A percentile compares a stretch with the other conserved stretches of the same genome.
Evolutionary conservation across 805 yeast species (phyloP).

Genomic region (Wickerhamomyces subpelliculosus): DNA sequence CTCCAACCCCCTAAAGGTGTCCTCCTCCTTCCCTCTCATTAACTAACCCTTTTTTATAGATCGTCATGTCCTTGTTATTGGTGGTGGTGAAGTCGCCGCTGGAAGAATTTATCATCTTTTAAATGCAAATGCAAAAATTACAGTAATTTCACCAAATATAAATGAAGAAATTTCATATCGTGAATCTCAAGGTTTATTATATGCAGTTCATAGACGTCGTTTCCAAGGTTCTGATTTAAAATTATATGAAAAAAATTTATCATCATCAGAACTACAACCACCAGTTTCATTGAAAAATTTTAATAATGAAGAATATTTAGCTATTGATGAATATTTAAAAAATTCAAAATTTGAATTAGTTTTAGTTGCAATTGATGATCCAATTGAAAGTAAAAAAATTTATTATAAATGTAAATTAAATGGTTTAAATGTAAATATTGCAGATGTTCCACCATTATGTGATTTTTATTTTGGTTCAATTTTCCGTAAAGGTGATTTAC

Average conservation of each 20-base stretch:
- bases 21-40: too few species aligned
- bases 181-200: constrained; percentile 33
- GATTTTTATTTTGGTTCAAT: constrained; percentile 84
- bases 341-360: constrained; percentile 49
- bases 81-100: constrained; percentile 74
- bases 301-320: constrained; percentile 17
- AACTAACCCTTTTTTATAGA: constrained; percentile 19
- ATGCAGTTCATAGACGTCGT: constrained; percentile 34
- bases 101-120: constrained; percentile 61
- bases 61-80: constrained; percentile 63
- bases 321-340: constrained; percentile 24
- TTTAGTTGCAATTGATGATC: constrained; percentile 71
- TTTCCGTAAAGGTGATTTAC: constrained; percentile 64
- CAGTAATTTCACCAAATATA: constrained; percentile 47
- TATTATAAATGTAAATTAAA: constrained; percentile 41
- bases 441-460: constrained; percentile 78
- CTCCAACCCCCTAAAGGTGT: too few species aligned
- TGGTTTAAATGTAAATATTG: constrained; percentile 64
- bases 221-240: constrained; percentile 42
- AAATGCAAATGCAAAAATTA: constrained; percentile 62
- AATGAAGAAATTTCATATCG: constrained; percentile 29
- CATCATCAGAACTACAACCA: too few species aligned
- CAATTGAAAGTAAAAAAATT: constrained; percentile 46
- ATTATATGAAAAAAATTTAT: constrained; percentile 40
- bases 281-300: constrained; percentile 4